Conservation (phyloP, 83 land plant genomes). For the Picea engelmannii region DNA sequence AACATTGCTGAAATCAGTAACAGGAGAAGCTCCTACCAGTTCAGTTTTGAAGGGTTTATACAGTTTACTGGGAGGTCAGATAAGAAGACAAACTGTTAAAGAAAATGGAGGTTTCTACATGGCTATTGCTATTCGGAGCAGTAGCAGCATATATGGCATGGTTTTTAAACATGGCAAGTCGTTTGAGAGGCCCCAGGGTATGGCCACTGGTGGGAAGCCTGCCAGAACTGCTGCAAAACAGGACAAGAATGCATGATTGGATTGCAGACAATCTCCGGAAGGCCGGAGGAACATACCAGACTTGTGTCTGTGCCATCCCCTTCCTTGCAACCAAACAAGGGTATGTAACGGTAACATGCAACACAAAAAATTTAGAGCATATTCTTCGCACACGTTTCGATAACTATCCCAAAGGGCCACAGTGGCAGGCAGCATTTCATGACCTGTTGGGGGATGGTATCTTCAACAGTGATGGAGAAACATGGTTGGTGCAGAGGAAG, state of each 20-base stretch:
- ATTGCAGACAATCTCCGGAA: conserved; percentile 54
- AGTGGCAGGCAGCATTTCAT: conserved; percentile 57
- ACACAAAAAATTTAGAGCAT: conserved; percentile 29
- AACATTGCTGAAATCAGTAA: too few species aligned
- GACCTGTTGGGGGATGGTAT: conserved; percentile 59
- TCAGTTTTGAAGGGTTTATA: neutral
- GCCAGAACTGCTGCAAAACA: conserved; percentile 50
- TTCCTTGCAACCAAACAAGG: conserved; percentile 43
- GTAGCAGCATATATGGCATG: conserved; percentile 37
- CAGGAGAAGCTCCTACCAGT: too few species aligned
- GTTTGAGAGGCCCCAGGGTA: conserved; percentile 44
- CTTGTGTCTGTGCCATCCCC: conserved; percentile 48
- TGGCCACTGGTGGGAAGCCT: conserved; percentile 64
- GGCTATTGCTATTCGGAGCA: conserved; percentile 23
- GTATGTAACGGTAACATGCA: conserved; percentile 56
- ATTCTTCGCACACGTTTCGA: conserved; percentile 42
- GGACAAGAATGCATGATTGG: conserved; percentile 58
- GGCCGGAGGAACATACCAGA: conserved; percentile 61
- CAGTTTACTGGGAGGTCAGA: neutral
- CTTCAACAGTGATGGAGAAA: conserved; percentile 58
- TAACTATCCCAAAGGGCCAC: conserved; percentile 64
- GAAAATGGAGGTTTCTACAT: neutral
- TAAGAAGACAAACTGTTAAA: neutral
- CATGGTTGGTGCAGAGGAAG: conserved; percentile 60
- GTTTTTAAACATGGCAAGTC: conserved; percentile 43